Base-by-base conservation (phyloP, 176 grass and related monocot species). In the Saccharum spontaneum region DNA sequence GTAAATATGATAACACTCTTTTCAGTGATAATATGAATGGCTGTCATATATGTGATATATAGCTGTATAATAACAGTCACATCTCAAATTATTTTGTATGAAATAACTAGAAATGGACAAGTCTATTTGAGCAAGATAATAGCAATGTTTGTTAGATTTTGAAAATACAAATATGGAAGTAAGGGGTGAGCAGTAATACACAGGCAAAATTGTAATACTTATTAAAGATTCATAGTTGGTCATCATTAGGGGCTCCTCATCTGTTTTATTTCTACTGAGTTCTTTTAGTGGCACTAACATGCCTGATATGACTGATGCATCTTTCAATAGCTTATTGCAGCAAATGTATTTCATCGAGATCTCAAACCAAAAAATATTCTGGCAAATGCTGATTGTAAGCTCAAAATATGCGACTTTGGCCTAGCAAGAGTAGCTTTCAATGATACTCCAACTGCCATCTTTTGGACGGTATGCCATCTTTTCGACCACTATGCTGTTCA, bases 331-430 rank as follows among this genome's bases (percentile, higher is more conserved):
- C 75, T 87, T 90, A 76, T 80, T 91, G 85, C 91, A 90, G 97
- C 97, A 83, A 98, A 94, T 83, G 97, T 98, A 73, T 98, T 94
- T 79, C 97, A 98, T 89, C 90, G 97, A 71, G 97, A 98, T 88
- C 90, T 98, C 67, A 98, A 98, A 83, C 97, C 97, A 28, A 98
- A 98, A 79, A 98, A 98, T 72, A 98, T 98, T 37, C 84, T 98
- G 80, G 97, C 97, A 14, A 98, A 98, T 90, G 87, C 97, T 72
- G 94, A 98, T 88, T 98, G 97, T 81, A 98, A 98, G 88, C 93
- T 98, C 75, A 98, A 98, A 87, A 98, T 98, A 86, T 98, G 97
- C 26, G 97, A 98, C 78, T 98, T 98, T 71, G 97, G 97, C 67
- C 78, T 98, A 57, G 97, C 97, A 41, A 95, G 97, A 54, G 97